Conservation (phyloP, 1,284 basidiomycete genomes). For the Apiotrichum domesticum region DNA sequence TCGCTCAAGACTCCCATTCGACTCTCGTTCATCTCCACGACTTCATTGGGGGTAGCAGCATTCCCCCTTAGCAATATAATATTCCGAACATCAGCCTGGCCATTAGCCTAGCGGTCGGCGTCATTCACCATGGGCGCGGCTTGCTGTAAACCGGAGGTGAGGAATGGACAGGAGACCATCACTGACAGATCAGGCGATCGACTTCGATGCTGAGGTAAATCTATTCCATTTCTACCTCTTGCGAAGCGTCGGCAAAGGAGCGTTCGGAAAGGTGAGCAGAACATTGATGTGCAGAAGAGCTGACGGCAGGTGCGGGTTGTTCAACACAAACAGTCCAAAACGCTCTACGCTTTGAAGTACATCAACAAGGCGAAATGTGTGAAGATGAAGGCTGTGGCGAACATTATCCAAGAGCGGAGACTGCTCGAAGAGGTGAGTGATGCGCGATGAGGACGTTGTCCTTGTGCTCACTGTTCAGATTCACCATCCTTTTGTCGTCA, state of each 20-base stretch:
- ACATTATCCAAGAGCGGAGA: constrained; percentile 90
- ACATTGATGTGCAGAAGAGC: too few species aligned
- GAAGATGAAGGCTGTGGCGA: constrained; percentile 95
- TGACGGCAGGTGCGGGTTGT: constrained; percentile 80
- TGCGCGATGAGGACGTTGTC: background rate
- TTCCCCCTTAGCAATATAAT: background rate
- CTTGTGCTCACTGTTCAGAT: constrained; percentile 53
- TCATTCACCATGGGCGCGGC: constrained; percentile 48
- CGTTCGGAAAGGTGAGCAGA: constrained; percentile 82
- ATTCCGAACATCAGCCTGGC: background rate
- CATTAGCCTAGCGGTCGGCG: background rate
- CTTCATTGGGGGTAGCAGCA: background rate
- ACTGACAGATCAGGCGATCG: constrained; percentile 64
- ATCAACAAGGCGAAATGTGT: constrained; percentile 98
- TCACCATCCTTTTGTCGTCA: constrained; percentile 89
- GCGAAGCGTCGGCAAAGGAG: constrained; percentile 92
- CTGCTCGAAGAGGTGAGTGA: constrained; percentile 76
- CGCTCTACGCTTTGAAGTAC: constrained; percentile 95
- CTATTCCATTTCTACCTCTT: constrained; percentile 95
- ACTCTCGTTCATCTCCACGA: too few species aligned
- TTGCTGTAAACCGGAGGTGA: constrained; percentile 53
- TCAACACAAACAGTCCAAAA: constrained; percentile 93
- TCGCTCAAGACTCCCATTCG: too few species aligned
- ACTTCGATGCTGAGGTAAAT: constrained; percentile 95
- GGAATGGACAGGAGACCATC: constrained; percentile 7